Percentiles rank a stretch among this genome's conserved stretches.
Conservation (phyloP, 805 yeast genomes). For the Cyberlindnera subsufficiens region DNA sequence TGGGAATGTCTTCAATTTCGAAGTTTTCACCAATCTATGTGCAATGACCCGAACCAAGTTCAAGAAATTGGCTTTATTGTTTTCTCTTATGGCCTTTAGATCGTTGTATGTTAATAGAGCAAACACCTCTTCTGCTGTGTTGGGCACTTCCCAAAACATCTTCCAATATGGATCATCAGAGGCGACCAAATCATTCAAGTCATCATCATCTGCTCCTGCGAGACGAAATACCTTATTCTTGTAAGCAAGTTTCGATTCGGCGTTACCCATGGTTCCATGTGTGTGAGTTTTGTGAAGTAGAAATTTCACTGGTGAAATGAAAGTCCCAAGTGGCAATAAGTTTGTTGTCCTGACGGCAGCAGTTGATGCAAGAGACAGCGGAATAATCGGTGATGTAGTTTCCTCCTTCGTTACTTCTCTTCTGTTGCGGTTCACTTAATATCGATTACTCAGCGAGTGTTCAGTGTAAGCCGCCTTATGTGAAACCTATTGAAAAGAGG, state of each 20-base stretch:
- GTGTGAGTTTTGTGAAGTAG: too few relatives aligned
- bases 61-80: slow-evolving; percentile 52
- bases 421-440: too few relatives aligned
- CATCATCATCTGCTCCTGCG: slow-evolving; percentile 33
- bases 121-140: slow-evolving; percentile 50
- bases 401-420: too few relatives aligned
- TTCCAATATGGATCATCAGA: slow-evolving; percentile 36
- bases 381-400: too few relatives aligned
- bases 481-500: too few relatives aligned
- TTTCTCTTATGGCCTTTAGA: slow-evolving; percentile 51
- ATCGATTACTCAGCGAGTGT: too few relatives aligned
- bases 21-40: slow-evolving; percentile 23
- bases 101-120: slow-evolving; percentile 52
- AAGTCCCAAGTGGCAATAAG: background rate
- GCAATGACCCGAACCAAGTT: slow-evolving; percentile 40
- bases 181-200: slow-evolving; percentile 22
- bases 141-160: slow-evolving; percentile 44
- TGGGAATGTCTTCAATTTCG: slow-evolving; percentile 22
- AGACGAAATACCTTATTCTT: slow-evolving; percentile 57
- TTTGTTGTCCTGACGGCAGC: too few relatives aligned
- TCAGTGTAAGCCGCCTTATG: too few relatives aligned
- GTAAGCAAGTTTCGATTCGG: slow-evolving; percentile 61
- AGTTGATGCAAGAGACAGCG: too few relatives aligned
- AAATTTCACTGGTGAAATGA: too few relatives aligned
- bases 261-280: slow-evolving; percentile 50